These are phyloP conservation scores for Coniochaeta hoffmannii DNA, from an alignment of 2,329 filamentous ascomycete species.

Conservation along the genomic window DNA sequence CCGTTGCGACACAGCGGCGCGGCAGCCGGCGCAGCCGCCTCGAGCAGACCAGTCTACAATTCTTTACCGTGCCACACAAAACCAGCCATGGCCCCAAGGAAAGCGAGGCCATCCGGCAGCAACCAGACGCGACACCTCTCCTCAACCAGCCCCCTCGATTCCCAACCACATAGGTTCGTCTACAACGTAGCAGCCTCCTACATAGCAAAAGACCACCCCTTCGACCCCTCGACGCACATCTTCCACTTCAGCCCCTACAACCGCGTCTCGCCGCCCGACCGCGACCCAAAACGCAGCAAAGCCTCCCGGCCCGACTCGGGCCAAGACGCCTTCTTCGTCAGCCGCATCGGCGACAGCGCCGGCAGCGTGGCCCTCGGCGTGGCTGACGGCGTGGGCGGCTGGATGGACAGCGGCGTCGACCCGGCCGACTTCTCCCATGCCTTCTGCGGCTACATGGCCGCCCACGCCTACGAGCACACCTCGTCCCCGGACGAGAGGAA, in stretches of 20 bases:
- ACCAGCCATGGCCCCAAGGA: background rate
- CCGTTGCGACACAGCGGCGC: background rate
- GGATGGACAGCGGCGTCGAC: constrained; percentile 87
- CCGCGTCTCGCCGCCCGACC: constrained; percentile 43
- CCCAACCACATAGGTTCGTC: constrained; percentile 34
- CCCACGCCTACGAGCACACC: constrained; percentile 56
- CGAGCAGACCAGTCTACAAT: background rate
- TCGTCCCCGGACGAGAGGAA: constrained; percentile 17
- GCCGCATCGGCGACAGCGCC: constrained; percentile 60
- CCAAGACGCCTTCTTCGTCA: constrained; percentile 94
- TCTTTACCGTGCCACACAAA: background rate
- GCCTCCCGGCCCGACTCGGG: constrained; percentile 67
- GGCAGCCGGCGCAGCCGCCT: background rate
- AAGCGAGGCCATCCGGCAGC: background rate
- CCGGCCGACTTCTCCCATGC: constrained; percentile 93
- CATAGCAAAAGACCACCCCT: constrained; percentile 63
- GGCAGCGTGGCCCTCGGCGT: constrained; percentile 76
- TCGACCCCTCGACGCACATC: constrained; percentile 60
- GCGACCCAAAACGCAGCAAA: constrained; percentile 39
- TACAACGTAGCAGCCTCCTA: constrained; percentile 71
- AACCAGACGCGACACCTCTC: background rate
- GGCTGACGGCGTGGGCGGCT: constrained; percentile 92
- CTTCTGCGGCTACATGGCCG: constrained; percentile 88
- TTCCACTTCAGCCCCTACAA: constrained; percentile 66
- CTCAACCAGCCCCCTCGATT: background rate